These are phyloP conservation scores for Zygoascus meyerae DNA, from an alignment of 1,139 yeast genomes.

Conservation along the genomic window DNA sequence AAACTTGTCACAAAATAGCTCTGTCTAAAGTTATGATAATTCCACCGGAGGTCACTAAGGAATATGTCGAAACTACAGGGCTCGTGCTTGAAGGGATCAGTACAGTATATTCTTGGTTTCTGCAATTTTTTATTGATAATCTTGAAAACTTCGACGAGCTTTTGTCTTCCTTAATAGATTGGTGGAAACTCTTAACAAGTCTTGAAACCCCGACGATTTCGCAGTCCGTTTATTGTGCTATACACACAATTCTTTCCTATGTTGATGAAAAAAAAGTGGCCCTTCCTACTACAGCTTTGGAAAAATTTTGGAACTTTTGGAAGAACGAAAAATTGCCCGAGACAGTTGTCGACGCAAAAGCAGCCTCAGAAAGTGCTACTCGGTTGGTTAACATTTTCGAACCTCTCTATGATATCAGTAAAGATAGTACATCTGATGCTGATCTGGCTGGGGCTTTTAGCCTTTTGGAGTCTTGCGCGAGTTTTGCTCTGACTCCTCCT, in stretches of 20 bases:
- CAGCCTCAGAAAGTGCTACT: constrained; percentile 27
- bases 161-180: constrained; percentile 52
- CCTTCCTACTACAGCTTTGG: constrained; percentile 37
- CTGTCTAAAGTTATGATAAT: constrained; percentile 33
- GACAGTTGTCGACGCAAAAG: constrained; percentile 22
- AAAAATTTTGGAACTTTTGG: constrained; percentile 60
- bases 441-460: constrained; percentile 17
- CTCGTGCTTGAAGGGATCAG: constrained; percentile 57
- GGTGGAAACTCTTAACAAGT: constrained; percentile 38
- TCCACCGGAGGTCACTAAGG: constrained; percentile 21
- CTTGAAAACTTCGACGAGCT: constrained; percentile 26
- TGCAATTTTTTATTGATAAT: constrained; percentile 32
- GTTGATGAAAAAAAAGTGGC: constrained; percentile 22
- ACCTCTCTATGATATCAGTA: constrained; percentile 21
- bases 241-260: constrained; percentile 42
- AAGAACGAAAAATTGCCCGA: constrained; percentile 39
- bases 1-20: constrained; percentile 33
- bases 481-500: constrained; percentile 28
- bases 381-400: constrained; percentile 27
- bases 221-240: constrained; percentile 47
- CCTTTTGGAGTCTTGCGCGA: constrained; percentile 23
- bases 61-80: constrained; percentile 51
- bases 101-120: constrained; percentile 44
- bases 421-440: constrained; percentile 13
- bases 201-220: constrained; percentile 46